phyloP scores from a whole-genome alignment of 768 basidiomycete species.

The Trametes punicea region DNA sequence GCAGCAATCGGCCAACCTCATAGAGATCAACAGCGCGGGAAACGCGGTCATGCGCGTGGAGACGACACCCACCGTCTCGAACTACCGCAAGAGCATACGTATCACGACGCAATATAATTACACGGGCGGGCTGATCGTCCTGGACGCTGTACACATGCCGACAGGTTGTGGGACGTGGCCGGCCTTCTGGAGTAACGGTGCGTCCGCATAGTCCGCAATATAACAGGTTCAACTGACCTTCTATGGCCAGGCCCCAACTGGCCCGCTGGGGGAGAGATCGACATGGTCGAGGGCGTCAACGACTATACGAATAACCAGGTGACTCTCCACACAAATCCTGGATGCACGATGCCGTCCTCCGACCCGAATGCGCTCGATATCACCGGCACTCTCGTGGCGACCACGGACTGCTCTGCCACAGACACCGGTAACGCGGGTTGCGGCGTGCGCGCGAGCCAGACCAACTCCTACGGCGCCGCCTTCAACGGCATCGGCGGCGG shows the following conservation, averaged over 20 bases:
- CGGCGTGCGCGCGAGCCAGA: conserved; percentile 60
- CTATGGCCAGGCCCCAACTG: conserved; percentile 46
- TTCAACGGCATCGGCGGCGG: conserved; percentile 88
- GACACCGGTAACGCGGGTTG: conserved; percentile 80
- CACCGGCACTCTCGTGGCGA: conserved; percentile 62
- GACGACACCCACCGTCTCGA: conserved; percentile 69
- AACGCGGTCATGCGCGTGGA: conserved; percentile 88
- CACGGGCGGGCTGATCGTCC: conserved; percentile 67
- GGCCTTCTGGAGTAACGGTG: conserved; percentile 40
- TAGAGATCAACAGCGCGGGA: conserved; percentile 63
- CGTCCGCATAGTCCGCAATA: background rate
- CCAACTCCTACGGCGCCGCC: conserved; percentile 72
- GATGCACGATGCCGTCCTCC: conserved; percentile 59
- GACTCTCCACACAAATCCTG: conserved; percentile 73
- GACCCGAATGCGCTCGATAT: conserved; percentile 48
- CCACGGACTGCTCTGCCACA: conserved; percentile 67
- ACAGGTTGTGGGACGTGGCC: conserved; percentile 90
- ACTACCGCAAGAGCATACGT: conserved; percentile 71
- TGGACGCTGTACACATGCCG: conserved; percentile 89
- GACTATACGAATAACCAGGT: conserved; percentile 80
- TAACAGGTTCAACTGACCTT: background rate
- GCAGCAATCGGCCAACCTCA: conserved; percentile 55
- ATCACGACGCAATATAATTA: conserved; percentile 62
- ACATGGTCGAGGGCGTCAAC: conserved; percentile 81
- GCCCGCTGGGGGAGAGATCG: conserved; percentile 73